phyloP scores from a whole-genome alignment of 805 yeast genomes.

The Candida caryicola region DNA sequence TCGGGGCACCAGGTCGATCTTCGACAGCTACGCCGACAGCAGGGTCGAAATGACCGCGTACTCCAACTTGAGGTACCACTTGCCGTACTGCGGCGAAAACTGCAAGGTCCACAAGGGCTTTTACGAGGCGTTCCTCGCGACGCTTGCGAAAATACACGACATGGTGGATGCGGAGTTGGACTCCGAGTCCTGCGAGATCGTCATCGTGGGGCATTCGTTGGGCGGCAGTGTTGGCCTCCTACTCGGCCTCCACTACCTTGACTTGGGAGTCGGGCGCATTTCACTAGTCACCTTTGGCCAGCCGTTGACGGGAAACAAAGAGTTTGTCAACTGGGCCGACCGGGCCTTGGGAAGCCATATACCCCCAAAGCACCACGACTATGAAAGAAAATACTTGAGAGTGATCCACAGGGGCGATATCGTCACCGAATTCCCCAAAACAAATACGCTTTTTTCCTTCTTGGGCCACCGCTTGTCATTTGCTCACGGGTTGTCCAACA shows the following conservation, averaged over 20 bases:
- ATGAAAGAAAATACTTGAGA: conserved; percentile 17
- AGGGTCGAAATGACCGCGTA: conserved; percentile 35
- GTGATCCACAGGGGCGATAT: conserved; percentile 28
- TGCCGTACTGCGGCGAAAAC: conserved; percentile 27
- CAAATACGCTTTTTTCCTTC: conserved; percentile 6
- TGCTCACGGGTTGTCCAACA: conserved; percentile 27
- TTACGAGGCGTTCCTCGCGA: conserved; percentile 25
- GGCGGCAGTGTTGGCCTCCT: conserved; percentile 44
- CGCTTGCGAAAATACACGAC: conserved; percentile 24
- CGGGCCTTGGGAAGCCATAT: conserved; percentile 26
- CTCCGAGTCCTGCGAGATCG: conserved; percentile 12
- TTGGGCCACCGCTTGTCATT: conserved; percentile 26
- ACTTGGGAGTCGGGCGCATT: conserved; percentile 29
- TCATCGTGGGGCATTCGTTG: conserved; percentile 29
- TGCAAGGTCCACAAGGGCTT: conserved; percentile 40
- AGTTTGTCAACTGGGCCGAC: conserved; percentile 38
- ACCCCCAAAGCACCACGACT: conserved; percentile 18
- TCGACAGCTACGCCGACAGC: conserved; percentile 39
- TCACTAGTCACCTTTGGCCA: conserved; percentile 43
- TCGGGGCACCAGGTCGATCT: conserved; percentile 43
- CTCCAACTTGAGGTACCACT: conserved; percentile 16
- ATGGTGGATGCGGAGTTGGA: conserved; percentile 17
- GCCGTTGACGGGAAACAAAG: conserved; percentile 41
- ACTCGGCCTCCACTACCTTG: conserved; percentile 34
- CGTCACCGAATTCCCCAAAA: conserved; percentile 28